A percentile compares a stretch with the other conserved stretches of the same genome.
Conservation (phyloP, 257 asterid species). For the Galeopsis tetrahit region DNA sequence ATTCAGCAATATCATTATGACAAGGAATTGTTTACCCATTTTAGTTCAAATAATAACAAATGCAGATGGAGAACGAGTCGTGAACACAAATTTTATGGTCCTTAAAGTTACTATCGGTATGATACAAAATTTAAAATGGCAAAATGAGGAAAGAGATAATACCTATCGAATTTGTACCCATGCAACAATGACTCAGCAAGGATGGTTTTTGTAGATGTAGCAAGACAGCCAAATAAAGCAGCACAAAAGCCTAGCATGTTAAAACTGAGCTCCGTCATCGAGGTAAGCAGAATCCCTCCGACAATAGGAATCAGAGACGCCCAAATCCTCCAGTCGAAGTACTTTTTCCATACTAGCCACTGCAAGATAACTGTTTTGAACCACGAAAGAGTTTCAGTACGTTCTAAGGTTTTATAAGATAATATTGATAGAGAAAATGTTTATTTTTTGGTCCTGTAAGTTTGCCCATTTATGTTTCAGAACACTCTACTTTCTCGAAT, state of each 20-base stretch:
- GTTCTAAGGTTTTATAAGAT: neutral
- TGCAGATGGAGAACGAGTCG: neutral
- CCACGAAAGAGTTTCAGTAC: slow-evolving; percentile 18
- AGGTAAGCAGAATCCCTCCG: slow-evolving; percentile 81
- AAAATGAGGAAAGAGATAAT: neutral
- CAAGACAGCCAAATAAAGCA: slow-evolving; percentile 81
- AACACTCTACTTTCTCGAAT: too few relatives aligned
- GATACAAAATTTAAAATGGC: neutral
- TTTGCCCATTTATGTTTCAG: too few relatives aligned
- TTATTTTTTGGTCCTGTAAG: too few relatives aligned
- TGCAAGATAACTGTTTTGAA: slow-evolving; percentile 68
- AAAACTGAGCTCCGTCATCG: slow-evolving; percentile 82
- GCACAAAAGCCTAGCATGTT: slow-evolving; percentile 75
- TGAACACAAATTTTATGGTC: slow-evolving; percentile 1
- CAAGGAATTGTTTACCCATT: neutral
- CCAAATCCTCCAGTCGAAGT: slow-evolving; percentile 82
- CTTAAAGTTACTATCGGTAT: neutral
- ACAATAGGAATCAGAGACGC: slow-evolving; percentile 77
- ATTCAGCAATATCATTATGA: neutral
- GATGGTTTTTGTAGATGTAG: slow-evolving; percentile 85
- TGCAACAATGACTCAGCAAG: slow-evolving; percentile 80
- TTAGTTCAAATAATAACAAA: slow-evolving; percentile 18
- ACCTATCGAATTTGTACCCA: slow-evolving; percentile 87
- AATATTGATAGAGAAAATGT: neutral
- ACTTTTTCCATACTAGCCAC: slow-evolving; percentile 81